Evolutionary conservation across 441 rosid genomes (phyloP), one percentile per base, ranked within the genome.

Genomic region (Aquilaria agallochum): DNA sequence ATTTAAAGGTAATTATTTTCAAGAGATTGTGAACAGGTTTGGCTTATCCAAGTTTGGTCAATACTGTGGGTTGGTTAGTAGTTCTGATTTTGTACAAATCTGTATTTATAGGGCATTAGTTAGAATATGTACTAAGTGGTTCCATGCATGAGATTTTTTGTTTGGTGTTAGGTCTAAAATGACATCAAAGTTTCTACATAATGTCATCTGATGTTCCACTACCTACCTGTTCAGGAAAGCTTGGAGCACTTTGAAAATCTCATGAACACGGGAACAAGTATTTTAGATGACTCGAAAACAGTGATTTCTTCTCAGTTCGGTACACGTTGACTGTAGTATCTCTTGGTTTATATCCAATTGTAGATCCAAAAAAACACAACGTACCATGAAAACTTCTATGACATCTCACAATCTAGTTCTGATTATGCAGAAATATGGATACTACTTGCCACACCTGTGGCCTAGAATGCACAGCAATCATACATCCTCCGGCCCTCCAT

Each of bases 341-440:
- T 53, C 8, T 40, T 5, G 7, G 58, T 50, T 58, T 20, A 27
- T 56, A 34, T 48, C 63, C 54, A 59, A 13, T 66, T 10, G 51
- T 36, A 42, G n/a, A 42, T 56, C 51, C 55, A 12, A 11, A 11
- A 13, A 31, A 6, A 46, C 27, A 20, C 27, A 20, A 20, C 27
- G 27, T 20, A 56, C 13, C 57, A 59, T 13, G n/a, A 46, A 14
- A 56, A 57, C 5, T 49, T 2, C 53, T 27, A 32, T 62, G 53
- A 45, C 40, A 31, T 47, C 31, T 58, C 9, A 15, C 9, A 59
- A 13, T 33, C 62, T 5, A 7, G 54, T 27, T 56, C 45, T 58
- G 56, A 63, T 51, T 62, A 50, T 30, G 42, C 81, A 86, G 89
- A 79, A 70, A 57, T 61, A 57, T 63, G 66, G 72, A 63, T 58